These are phyloP conservation scores for Globisporangium canariense DNA, from an alignment of 352 stramenopile species.

Conservation along the genomic window DNA sequence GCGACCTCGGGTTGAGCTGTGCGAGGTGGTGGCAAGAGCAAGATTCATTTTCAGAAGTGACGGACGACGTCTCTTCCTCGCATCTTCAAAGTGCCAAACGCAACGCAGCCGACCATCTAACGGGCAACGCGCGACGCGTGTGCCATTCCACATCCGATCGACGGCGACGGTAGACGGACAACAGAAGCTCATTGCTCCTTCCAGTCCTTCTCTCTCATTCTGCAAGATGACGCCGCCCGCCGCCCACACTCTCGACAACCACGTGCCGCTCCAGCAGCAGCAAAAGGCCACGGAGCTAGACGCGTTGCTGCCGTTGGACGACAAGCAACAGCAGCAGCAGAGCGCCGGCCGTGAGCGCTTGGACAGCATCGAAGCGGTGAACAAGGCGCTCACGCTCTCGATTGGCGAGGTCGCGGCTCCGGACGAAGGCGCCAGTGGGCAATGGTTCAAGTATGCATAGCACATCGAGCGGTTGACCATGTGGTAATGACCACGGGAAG, in stretches of 20 bases:
- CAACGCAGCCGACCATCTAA: too few species aligned
- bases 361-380: slow-evolving; percentile 39
- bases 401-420: slow-evolving; percentile 50
- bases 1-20: not conserved
- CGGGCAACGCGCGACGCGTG: too few species aligned
- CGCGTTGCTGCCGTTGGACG: slow-evolving; percentile 20
- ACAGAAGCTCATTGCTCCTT: not conserved
- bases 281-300: slow-evolving; percentile 25
- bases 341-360: slow-evolving; percentile 2
- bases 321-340: not conserved
- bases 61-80: not conserved
- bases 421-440: slow-evolving; percentile 35
- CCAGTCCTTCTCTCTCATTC: not conserved
- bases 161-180: too few species aligned
- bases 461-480: not conserved
- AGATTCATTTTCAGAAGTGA: not conserved
- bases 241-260: not conserved
- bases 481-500: not conserved
- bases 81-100: too few species aligned
- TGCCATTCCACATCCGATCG: too few species aligned
- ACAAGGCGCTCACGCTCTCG: slow-evolving; percentile 49
- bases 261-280: not conserved
- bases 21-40: not conserved
- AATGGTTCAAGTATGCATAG: slow-evolving; percentile 20
- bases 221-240: not conserved